A percentile compares a stretch with the other conserved stretches of the same genome.
Conservation (phyloP, 805 yeast genomes). For the Candida nanaspora region DNA sequence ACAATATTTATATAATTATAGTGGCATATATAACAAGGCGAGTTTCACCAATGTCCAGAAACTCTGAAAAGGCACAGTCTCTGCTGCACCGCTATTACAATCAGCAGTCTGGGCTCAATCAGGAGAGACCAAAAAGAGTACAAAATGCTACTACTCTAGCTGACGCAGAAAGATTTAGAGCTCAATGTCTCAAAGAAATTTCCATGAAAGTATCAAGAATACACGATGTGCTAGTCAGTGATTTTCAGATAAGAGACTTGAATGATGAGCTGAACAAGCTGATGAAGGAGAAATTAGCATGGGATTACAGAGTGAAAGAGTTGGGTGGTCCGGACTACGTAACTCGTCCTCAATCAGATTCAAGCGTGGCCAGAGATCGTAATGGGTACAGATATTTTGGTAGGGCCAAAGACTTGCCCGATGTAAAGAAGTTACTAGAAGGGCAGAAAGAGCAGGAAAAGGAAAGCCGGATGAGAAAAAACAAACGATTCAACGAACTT, state of each 20-base stretch:
- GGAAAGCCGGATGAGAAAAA: constrained; percentile 10
- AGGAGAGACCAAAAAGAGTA: constrained; percentile 54
- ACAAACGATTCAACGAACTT: constrained; percentile 8
- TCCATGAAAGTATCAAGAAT: constrained; percentile 52
- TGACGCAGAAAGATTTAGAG: constrained; percentile 69
- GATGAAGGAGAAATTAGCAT: constrained; percentile 58
- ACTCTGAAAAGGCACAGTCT: constrained; percentile 70
- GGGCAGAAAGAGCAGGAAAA: constrained; percentile 22
- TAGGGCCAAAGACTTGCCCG: constrained; percentile 73
- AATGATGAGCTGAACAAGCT: constrained; percentile 69
- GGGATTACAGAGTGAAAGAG: constrained; percentile 69
- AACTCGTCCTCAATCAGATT: constrained; percentile 6
- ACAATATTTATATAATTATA: no score
- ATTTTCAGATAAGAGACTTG: constrained; percentile 57
- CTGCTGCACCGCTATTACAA: constrained; percentile 60
- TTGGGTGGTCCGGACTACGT: constrained; percentile 72
- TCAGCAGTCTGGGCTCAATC: constrained; percentile 39
- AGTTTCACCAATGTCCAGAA: constrained; percentile 68
- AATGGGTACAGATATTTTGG: constrained; percentile 75
- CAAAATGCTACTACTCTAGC: constrained; percentile 43
- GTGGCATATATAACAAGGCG: not conserved
- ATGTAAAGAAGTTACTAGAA: constrained; percentile 45
- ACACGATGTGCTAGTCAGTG: constrained; percentile 53
- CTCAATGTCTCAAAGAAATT: constrained; percentile 55
- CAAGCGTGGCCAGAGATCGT: constrained; percentile 10